Evolutionary conservation across 2,329 filamentous ascomycete genomes (phyloP).

Genomic region (Colletotrichum sublineola): DNA sequence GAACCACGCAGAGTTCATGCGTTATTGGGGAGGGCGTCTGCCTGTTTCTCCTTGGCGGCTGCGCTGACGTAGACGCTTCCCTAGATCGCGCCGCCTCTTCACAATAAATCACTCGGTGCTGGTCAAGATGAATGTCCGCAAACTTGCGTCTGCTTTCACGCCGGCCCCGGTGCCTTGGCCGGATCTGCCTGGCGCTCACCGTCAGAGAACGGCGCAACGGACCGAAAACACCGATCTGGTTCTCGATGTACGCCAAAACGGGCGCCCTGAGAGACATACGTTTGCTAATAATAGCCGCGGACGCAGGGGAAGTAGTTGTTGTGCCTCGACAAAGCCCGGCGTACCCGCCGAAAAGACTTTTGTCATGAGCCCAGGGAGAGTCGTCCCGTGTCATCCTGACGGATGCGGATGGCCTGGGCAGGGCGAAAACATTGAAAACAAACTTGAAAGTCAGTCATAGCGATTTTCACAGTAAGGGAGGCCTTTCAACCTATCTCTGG

Average conservation of each 20-base stretch:
- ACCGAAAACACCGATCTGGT: background rate
- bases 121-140: background rate
- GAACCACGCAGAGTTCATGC: background rate
- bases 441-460: background rate
- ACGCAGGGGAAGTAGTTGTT: background rate
- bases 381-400: background rate
- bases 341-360: background rate
- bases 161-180: background rate
- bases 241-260: background rate
- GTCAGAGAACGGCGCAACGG: background rate
- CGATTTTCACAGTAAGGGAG: background rate
- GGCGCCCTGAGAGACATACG: rapidly evolving
- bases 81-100: too few species aligned
- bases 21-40: background rate
- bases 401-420: background rate
- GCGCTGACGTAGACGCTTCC: background rate
- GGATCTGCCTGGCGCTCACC: background rate
- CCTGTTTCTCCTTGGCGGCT: too few species aligned
- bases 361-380: too few species aligned
- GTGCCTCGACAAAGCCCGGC: background rate
- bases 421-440: background rate
- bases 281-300: background rate
- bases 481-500: background rate
- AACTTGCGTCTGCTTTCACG: background rate
- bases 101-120: background rate